Evolutionary conservation across 441 rosid genomes (phyloP).

Genomic region (Melastoma candidum): DNA sequence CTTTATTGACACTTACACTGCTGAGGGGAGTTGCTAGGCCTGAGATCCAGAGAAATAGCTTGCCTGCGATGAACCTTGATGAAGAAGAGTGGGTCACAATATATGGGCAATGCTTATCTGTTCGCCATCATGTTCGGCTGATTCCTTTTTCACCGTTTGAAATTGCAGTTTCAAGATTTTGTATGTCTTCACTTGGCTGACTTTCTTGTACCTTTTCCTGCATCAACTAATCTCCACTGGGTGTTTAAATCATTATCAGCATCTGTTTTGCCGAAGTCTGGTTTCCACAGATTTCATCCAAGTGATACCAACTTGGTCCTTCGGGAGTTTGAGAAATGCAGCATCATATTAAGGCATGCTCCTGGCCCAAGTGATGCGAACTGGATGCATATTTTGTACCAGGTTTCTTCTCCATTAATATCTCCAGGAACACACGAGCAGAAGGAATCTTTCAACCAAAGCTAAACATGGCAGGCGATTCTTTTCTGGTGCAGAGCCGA

Average conservation of each 20-base stretch:
- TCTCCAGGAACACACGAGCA: not conserved
- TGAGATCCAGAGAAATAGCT: conserved; percentile 53
- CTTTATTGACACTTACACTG: conserved; percentile 76
- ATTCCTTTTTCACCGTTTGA: too few relatives aligned
- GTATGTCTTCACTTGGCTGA: too few relatives aligned
- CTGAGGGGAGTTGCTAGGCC: conserved; percentile 96
- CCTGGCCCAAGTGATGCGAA: conserved; percentile 94
- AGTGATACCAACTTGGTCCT: conserved; percentile 84
- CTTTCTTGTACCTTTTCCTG: not conserved
- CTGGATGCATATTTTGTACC: conserved; percentile 94
- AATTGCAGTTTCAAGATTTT: too few relatives aligned
- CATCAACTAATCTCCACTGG: too few relatives aligned
- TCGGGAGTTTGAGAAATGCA: conserved; percentile 90
- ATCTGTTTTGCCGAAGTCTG: not conserved
- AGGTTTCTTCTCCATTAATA: conserved; percentile 36
- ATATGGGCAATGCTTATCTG: conserved; percentile 48
- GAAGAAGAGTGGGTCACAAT: conserved; percentile 98
- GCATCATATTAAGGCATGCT: conserved; percentile 81
- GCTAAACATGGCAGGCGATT: too few relatives aligned
- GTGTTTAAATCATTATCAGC: too few relatives aligned
- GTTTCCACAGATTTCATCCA: conserved; percentile 60
- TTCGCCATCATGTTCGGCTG: too few relatives aligned
- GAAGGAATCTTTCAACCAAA: not conserved
- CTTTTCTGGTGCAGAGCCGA: too few relatives aligned
- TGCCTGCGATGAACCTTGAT: conserved; percentile 63